Base-by-base conservation (phyloP, 2,329 filamentous ascomycete genomes). In the Colletotrichum caudatum region DNA sequence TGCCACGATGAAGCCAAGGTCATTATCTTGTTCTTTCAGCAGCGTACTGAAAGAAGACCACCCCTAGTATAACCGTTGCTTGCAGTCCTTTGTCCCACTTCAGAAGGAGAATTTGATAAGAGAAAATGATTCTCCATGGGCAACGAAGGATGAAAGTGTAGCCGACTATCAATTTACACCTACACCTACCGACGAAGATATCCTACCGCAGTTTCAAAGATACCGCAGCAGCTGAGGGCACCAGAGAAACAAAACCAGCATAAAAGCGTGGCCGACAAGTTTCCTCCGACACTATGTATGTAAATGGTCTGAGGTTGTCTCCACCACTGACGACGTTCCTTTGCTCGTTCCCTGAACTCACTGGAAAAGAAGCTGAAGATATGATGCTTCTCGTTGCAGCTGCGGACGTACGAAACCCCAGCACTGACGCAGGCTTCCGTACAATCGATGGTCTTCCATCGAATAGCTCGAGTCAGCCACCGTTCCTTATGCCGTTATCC, bases 11-110 rank as follows among this genome's bases (percentile, higher is more conserved):
- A 14, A 26, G 48, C 11, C 5, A 6, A 41, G 26, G 0, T 7
- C 5, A 16, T 7, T 2, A 12, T 51, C 7, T 29, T 53, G 2
- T 51, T 51, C 14, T 51, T 29, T 3, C 14, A 20, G 26, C 1
- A 11, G 26, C 1, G 3, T 3, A 11, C 26, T 53, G 14, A 33
- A 20, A 29, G 48, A 51, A 16, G n/a, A 6, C 5, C 2, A 3
- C 6, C 7, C 0, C 4, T 3, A 0, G 0, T 29, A 14, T 51
- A 5, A 2, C 23, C 14, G 6, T 18, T 7, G 12, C 23, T 7
- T 5, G 7, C 16, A 14, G 20, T 33, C 6, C 26, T 53, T 53
- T 33, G 50, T 53, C 16, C 5, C 11, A 18, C 2, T 16, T 33
- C 23, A 1, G 14, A 14, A 5, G 2, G 16, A 8, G 2, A 33